These are phyloP conservation scores for Verticillium zaregamsianum DNA, from an alignment of 2,329 filamentous ascomycete genomes.

Conservation along the genomic window DNA sequence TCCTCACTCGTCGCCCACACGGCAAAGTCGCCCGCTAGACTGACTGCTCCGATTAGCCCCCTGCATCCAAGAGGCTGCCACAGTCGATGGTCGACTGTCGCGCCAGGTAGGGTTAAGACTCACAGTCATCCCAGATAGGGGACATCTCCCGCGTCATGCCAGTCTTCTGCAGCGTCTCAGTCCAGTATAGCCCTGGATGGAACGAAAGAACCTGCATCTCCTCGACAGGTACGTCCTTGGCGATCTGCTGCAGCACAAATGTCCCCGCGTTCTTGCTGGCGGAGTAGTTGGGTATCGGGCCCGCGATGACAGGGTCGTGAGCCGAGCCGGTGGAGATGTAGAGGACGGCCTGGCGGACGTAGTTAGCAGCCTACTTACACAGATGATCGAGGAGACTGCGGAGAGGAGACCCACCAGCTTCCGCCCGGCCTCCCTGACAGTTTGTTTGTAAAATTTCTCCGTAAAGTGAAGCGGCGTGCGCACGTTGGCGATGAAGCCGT, in stretches of 20 bases:
- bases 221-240: constrained; percentile 24
- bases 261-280: constrained; percentile 34
- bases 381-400: background rate
- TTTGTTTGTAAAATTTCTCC: constrained; percentile 26
- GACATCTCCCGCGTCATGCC: background rate
- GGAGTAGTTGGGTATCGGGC: constrained; percentile 23
- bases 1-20: constrained; percentile 34
- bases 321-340: constrained; percentile 9
- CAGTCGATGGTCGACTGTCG: background rate
- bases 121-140: background rate
- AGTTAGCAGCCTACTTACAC: background rate
- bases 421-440: constrained; percentile 10
- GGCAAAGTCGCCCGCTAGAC: constrained; percentile 18
- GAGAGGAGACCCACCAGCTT: constrained; percentile 12
- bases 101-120: background rate
- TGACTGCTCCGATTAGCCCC: background rate
- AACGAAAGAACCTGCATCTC: constrained; percentile 34
- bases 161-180: constrained; percentile 17
- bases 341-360: background rate
- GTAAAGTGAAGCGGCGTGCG: constrained; percentile 7
- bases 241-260: constrained; percentile 31
- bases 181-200: constrained; percentile 33
- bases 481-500: constrained; percentile 11
- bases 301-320: constrained; percentile 20
- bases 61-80: background rate